phyloP scores from a whole-genome alignment of 108 stramenopile species.

The Nitzschia sp. region DNA sequence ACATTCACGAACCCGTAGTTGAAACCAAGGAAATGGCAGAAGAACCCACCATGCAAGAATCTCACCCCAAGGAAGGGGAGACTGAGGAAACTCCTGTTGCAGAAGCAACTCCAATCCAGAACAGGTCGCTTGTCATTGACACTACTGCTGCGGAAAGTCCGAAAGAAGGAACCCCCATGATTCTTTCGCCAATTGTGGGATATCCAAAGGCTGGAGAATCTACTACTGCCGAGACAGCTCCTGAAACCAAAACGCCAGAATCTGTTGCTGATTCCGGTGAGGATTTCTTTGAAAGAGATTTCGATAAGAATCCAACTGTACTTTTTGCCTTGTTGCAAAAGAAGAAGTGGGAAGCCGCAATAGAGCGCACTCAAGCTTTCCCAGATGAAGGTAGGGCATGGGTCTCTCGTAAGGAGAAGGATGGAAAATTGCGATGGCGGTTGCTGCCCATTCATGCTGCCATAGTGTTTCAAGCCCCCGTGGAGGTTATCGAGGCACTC shows the following conservation, averaged over 20 bases:
- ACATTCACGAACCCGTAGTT: no score
- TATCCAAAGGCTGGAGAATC: background rate
- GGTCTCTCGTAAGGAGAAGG: conserved; percentile 71
- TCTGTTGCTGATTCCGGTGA: no score
- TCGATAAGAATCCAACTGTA: conserved; percentile 72
- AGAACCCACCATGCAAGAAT: no score
- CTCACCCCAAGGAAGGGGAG: no score
- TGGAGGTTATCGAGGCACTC: conserved; percentile 58
- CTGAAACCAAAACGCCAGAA: background rate
- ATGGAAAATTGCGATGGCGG: conserved; percentile 80
- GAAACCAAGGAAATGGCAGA: no score
- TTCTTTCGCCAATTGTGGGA: background rate
- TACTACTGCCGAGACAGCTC: background rate
- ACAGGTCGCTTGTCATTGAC: no score
- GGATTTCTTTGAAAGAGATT: conserved; percentile 61
- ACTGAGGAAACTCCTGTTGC: no score
- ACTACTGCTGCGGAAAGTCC: no score
- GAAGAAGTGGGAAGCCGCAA: conserved; percentile 70
- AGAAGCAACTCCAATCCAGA: no score
- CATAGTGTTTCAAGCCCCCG: conserved; percentile 83
- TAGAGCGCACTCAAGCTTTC: conserved; percentile 28
- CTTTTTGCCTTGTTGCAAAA: conserved; percentile 71
- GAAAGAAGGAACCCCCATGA: no score
- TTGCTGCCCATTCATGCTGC: conserved; percentile 85
- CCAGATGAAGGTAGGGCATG: conserved; percentile 68